phyloP scores from a whole-genome alignment of 805 yeast species.

The Monosporozyma yasuniensis region DNA sequence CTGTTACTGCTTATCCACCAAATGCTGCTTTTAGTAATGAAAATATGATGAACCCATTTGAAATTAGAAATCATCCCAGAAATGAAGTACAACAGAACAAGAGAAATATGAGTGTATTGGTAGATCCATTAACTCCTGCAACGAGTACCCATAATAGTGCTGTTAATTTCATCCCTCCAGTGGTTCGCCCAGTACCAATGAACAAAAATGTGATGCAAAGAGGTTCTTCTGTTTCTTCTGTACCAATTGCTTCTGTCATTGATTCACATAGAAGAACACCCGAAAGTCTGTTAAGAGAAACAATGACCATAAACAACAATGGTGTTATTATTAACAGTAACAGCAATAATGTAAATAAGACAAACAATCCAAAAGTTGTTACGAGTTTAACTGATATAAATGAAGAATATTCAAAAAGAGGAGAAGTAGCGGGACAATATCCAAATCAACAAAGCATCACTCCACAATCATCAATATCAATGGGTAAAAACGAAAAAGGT shows the following conservation, averaged over 20 bases:
- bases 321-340: neutral
- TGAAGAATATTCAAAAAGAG: neutral
- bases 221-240: neutral
- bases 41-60: constrained; percentile 20
- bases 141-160: neutral
- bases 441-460: neutral
- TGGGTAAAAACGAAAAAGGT: neutral
- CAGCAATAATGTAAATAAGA: neutral
- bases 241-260: constrained; percentile 3
- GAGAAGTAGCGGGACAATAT: neutral
- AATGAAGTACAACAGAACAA: constrained; percentile 7
- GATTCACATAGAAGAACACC: neutral
- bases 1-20: neutral
- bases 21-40: neutral
- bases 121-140: constrained; percentile 8
- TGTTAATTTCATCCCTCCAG: constrained; percentile 1
- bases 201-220: neutral
- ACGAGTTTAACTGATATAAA: neutral
- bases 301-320: neutral
- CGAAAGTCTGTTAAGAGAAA: neutral
- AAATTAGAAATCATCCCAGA: constrained; percentile 4
- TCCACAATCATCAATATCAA: neutral
- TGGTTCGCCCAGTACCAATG: constrained; percentile 2
- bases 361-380: neutral
- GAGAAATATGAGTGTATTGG: constrained; percentile 20